Evolutionary conservation across 106 monocot genomes (phyloP).

Genomic region (Iris macrosiphon): DNA sequence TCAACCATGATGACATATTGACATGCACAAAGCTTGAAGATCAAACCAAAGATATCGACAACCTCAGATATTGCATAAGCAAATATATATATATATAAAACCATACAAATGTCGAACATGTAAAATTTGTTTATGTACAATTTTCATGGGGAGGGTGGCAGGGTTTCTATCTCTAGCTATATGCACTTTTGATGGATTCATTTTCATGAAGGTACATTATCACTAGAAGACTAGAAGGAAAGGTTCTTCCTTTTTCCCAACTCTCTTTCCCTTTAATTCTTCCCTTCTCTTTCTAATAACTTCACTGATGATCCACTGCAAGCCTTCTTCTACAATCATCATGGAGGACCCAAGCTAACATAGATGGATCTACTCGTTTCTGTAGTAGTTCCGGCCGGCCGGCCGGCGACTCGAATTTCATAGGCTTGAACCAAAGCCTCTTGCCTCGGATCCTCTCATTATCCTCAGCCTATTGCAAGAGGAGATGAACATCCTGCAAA

Average conservation of each 20-base stretch:
- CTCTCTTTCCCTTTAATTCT: no score
- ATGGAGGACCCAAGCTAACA: neutral
- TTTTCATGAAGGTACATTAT: no score
- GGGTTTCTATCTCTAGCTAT: neutral
- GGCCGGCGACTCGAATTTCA: neutral
- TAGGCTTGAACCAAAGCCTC: slow-evolving; percentile 5
- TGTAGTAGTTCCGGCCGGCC: neutral
- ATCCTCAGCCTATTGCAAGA: slow-evolving; percentile 23
- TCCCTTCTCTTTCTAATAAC: no score
- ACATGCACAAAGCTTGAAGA: no score
- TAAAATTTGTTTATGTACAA: slow-evolving; percentile 1
- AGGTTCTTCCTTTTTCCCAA: no score
- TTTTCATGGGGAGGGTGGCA: neutral
- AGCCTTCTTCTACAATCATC: slow-evolving; percentile 3
- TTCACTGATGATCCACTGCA: no score
- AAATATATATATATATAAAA: no score
- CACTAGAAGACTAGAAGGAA: no score
- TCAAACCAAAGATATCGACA: no score
- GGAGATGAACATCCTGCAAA: slow-evolving; percentile 20
- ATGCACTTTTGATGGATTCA: no score
- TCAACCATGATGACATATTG: no score
- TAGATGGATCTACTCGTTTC: neutral
- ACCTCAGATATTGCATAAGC: no score
- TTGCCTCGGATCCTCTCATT: slow-evolving; percentile 23
- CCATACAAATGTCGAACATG: neutral